Conservation (phyloP, 768 basidiomycete species). For the Mycena haematopus region DNA sequence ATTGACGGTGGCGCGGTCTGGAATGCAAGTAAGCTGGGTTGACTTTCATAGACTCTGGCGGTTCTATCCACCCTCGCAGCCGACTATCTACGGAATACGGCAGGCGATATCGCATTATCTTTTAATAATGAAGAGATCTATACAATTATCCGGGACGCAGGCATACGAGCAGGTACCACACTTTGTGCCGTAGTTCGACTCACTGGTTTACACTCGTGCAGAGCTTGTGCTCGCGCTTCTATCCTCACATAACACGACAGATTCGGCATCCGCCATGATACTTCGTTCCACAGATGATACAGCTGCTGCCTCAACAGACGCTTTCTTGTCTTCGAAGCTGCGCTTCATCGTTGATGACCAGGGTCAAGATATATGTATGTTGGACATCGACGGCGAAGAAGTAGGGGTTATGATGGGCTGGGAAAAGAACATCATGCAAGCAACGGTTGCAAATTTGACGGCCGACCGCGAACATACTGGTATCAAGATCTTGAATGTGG, state of each 20-base stretch:
- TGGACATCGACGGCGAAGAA: conserved; percentile 72
- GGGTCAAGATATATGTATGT: conserved; percentile 84
- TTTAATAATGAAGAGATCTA: conserved; percentile 82
- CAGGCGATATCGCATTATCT: conserved; percentile 90
- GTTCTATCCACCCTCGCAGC: conserved; percentile 47
- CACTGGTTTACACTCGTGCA: conserved; percentile 35
- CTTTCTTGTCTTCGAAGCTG: conserved; percentile 76
- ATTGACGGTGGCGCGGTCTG: conserved; percentile 88
- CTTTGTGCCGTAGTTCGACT: conserved; percentile 2
- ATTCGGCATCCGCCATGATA: conserved; percentile 42
- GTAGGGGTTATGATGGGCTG: conserved; percentile 99
- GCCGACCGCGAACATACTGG: conserved; percentile 54
- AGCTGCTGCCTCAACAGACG: conserved; percentile 64
- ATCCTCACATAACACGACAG: conserved; percentile 50
- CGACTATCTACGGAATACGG: conserved; percentile 80
- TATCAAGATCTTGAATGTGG: conserved; percentile 84
- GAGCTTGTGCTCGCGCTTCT: conserved; percentile 77
- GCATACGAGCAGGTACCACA: conserved; percentile 84
- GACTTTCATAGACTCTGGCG: not conserved
- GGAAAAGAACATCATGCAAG: conserved; percentile 88
- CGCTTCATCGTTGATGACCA: conserved; percentile 70
- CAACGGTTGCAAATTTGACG: conserved; percentile 75
- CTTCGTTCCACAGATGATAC: conserved; percentile 60
- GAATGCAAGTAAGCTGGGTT: conserved; percentile 71
- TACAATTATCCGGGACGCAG: conserved; percentile 85